Conservation (phyloP, 2,329 filamentous ascomycete genomes). For the Colletotrichum eremochloae region DNA sequence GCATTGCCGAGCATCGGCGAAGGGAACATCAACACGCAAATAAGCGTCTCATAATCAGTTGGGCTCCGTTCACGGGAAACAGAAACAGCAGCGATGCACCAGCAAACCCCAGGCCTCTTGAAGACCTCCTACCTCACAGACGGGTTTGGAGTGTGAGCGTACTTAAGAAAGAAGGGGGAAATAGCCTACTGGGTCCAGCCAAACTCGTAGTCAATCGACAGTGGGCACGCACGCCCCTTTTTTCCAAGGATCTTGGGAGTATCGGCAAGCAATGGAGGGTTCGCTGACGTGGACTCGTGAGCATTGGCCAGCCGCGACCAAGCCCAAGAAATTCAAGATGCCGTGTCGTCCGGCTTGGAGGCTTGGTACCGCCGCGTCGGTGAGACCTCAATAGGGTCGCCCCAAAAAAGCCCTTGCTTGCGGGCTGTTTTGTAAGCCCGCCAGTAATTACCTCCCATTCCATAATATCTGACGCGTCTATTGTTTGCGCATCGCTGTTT, state of each 20-base stretch:
- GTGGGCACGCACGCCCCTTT: not conserved
- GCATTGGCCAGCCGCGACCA: not conserved
- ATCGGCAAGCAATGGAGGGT: not conserved
- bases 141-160: not conserved
- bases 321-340: constrained; percentile 17
- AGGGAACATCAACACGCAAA: no score
- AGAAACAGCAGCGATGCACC: no score
- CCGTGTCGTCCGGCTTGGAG: constrained; percentile 25
- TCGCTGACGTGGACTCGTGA: constrained; percentile 6
- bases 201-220: not conserved
- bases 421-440: not conserved
- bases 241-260: constrained; percentile 7
- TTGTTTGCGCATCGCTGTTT: not conserved
- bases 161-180: not conserved
- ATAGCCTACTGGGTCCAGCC: constrained; percentile 19
- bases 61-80: no score
- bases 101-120: not conserved
- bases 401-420: not conserved
- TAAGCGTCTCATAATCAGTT: no score
- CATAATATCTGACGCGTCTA: not conserved
- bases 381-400: constrained; percentile 4
- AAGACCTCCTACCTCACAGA: not conserved
- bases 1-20: no score
- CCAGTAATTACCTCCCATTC: not conserved
- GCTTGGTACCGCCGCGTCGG: constrained; percentile 18